Evolutionary conservation across 805 yeast species (phyloP), one percentile per base, ranked within the genome.

Genomic region (Candida ovalis): DNA sequence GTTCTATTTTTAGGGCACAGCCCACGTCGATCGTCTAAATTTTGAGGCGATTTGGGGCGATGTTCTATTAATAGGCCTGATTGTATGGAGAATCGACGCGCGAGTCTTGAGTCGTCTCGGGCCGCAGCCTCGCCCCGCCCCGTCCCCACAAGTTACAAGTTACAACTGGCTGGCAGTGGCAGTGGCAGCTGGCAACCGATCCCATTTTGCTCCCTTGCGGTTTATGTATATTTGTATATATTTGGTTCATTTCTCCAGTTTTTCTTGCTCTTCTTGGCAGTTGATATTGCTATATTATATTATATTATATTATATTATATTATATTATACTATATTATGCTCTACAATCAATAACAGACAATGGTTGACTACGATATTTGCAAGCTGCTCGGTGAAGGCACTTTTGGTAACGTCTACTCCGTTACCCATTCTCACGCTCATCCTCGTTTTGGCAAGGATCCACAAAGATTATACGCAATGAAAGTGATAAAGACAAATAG

Each of bases 401-500:
- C 43, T 19, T 40, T 25, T 40, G 43, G 43, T 17, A 40, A 28
- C 13, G 43, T 40, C 7, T 25, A 40, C 17, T 39, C 42, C 13
- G 42, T 23, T 15, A 9, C 19, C 3, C 21, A 24, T 13, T 4
- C 24, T 8, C 3, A 15, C 19, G 8, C 19, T 7, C 12, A 35
- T 35, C n/a, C n/a, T n/a, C n/a, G n/a, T n/a, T n/a, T n/a, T n/a
- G n/a, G 17, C 23, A 19, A 37, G 15, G 3, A 7, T 21, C 25
- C 25, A 37, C 4, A 37, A 37, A 22, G 18, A 24, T 6, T 10
- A n/a, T 17, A 27, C 9, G 43, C 43, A n/a, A 40, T 40, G 33
- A 40, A 40, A 27, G 23, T 40, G n/a, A 25, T 40, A 12, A 40
- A 40, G 23, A 40, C 24, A 15, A 27, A 40, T 27, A 27, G 33